Conservation (phyloP, 1,139 yeast genomes). For the Suhomyces bolitotheri region DNA sequence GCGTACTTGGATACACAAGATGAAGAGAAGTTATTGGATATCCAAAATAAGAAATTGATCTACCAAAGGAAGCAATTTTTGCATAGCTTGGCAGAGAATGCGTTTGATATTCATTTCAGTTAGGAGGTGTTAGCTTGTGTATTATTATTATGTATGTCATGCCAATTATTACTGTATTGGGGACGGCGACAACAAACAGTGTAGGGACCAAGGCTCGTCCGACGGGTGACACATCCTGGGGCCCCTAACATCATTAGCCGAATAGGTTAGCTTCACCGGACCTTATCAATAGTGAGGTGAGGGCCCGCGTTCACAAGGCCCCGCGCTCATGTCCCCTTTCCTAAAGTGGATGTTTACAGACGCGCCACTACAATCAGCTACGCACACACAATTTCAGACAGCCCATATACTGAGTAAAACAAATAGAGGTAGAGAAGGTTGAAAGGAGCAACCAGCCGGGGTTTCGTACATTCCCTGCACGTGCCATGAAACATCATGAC, state of each 20-base stretch:
- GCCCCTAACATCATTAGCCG: too few species aligned
- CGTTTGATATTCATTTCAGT: constrained; percentile 1
- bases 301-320: too few species aligned
- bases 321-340: constrained; percentile 2
- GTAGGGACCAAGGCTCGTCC: not conserved
- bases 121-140: not conserved
- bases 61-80: constrained; percentile 26
- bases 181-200: too few species aligned
- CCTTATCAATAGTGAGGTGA: too few species aligned
- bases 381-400: constrained; percentile 5
- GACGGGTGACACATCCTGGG: too few species aligned
- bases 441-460: constrained; percentile 10
- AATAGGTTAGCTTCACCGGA: too few species aligned
- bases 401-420: constrained; percentile 9
- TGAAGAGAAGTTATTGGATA: constrained; percentile 20
- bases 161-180: too few species aligned
- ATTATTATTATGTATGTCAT: too few species aligned
- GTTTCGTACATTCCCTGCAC: constrained; percentile 3
- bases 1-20: constrained; percentile 17
- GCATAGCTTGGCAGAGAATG: constrained; percentile 4
- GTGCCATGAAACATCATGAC: not conserved
- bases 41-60: constrained; percentile 25
- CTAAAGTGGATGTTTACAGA: constrained; percentile 7
- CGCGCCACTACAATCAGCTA: constrained; percentile 1
- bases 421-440: constrained; percentile 7